These are phyloP conservation scores for Umbelopsis sp. DNA, from an alignment of 192 early-diverging fungal genomes.

Conservation along the genomic window DNA sequence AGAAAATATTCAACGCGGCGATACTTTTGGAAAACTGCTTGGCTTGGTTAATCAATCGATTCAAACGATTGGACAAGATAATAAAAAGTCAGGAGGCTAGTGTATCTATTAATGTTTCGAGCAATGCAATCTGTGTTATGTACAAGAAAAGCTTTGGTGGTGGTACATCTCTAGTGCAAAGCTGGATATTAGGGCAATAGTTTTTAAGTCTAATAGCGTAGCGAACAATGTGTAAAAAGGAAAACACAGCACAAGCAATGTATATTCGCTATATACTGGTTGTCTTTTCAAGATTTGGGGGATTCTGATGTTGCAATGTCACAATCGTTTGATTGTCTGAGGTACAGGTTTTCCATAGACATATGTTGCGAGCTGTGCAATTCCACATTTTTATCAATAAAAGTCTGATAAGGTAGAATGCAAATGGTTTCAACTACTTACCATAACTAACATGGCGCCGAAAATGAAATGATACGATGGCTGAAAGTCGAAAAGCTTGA, in stretches of 20 bases:
- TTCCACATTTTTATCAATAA: not conserved
- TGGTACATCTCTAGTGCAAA: too few species aligned
- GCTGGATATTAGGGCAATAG: too few species aligned
- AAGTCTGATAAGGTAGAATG: not conserved
- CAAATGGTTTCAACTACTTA: not conserved
- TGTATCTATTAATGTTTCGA: not conserved
- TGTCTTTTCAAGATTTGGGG: too few species aligned
- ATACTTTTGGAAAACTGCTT: not conserved
- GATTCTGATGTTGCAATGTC: not conserved
- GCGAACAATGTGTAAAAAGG: not conserved
- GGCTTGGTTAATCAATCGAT: not conserved
- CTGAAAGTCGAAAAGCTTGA: slow-evolving; percentile 73
- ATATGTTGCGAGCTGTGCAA: slow-evolving; percentile 60
- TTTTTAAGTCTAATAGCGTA: too few species aligned
- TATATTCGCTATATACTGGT: too few species aligned
- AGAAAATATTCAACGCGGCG: not conserved
- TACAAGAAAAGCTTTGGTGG: too few species aligned
- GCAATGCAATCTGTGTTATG: too few species aligned
- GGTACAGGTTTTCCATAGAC: slow-evolving; percentile 54
- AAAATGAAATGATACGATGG: slow-evolving; percentile 67
- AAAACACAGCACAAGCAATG: slow-evolving; percentile 6
- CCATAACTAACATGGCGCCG: slow-evolving; percentile 64
- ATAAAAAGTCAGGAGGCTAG: not conserved
- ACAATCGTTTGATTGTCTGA: not conserved
- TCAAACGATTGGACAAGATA: not conserved